Conservation (phyloP, 1,284 basidiomycete species). For the Earliella scabrosa region DNA sequence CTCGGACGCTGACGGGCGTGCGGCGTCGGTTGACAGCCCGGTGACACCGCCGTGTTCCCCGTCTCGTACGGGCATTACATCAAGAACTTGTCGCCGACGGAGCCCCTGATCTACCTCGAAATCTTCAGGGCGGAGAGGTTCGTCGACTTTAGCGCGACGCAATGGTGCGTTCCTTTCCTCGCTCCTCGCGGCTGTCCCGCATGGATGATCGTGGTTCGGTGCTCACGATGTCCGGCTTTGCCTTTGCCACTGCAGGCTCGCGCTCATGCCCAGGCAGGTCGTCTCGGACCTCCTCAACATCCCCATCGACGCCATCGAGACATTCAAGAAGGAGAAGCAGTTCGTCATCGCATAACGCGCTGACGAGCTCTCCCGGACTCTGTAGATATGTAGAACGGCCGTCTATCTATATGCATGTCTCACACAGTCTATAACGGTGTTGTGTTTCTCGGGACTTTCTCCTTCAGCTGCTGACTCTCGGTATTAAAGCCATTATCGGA, state of each 20-base stretch:
- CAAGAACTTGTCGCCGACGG: conserved; percentile 34
- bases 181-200: no score
- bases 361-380: no score
- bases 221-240: no score
- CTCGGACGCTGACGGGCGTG: neutral
- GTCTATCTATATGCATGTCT: neutral
- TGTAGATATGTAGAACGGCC: no score
- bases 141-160: conserved; percentile 34
- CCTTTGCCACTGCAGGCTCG: conserved; percentile 33
- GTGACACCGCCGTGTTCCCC: conserved; percentile 34
- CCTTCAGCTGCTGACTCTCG: neutral
- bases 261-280: conserved; percentile 38
- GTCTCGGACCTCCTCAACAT: conserved; percentile 39
- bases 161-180: no score
- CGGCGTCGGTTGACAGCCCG: conserved; percentile 16
- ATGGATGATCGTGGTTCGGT: no score
- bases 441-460: neutral
- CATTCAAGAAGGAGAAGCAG: conserved; percentile 34
- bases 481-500: no score
- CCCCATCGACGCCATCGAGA: conserved; percentile 24
- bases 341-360: conserved; percentile 28
- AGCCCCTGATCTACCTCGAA: conserved; percentile 34
- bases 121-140: conserved; percentile 33
- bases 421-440: neutral
- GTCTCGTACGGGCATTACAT: conserved; percentile 33